These are phyloP conservation scores for Hordeum pubiflorum DNA, from an alignment of 202 grass and related monocot genomes.

Conservation along the genomic window DNA sequence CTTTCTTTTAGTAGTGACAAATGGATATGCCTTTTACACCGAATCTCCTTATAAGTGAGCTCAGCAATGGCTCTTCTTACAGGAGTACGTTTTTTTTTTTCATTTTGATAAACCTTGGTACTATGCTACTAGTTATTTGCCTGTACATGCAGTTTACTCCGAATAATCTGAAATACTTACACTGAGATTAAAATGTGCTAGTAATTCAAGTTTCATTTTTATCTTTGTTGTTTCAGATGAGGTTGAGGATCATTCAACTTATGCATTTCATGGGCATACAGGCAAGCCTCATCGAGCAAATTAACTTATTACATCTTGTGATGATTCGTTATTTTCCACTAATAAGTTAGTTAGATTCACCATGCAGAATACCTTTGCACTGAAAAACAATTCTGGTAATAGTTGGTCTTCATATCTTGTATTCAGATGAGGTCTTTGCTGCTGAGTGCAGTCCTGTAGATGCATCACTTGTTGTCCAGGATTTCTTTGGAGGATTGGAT, in stretches of 20 bases:
- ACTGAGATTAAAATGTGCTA: not conserved
- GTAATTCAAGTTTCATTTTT: not conserved
- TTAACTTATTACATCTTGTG: not conserved
- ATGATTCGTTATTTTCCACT: not conserved
- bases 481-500: slow-evolving; percentile 89
- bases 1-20: not conserved
- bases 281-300: slow-evolving; percentile 27
- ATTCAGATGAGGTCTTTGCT: slow-evolving; percentile 69
- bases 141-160: not conserved
- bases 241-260: slow-evolving; percentile 45
- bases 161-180: not conserved
- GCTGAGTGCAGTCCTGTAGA: slow-evolving; percentile 70
- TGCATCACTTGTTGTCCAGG: slow-evolving; percentile 63
- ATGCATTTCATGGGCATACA: slow-evolving; percentile 57
- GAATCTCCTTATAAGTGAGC: not conserved
- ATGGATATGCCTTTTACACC: not conserved
- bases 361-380: not conserved
- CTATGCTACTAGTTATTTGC: not conserved
- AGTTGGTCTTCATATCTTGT: slow-evolving; percentile 11
- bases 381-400: not conserved
- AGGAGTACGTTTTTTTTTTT: not conserved
- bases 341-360: not conserved
- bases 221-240: slow-evolving; percentile 37
- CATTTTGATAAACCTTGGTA: not conserved
- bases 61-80: not conserved